These are phyloP conservation scores for Paraphaeosphaeria minitans DNA, from an alignment of 2,329 filamentous ascomycete species.

Conservation along the genomic window DNA sequence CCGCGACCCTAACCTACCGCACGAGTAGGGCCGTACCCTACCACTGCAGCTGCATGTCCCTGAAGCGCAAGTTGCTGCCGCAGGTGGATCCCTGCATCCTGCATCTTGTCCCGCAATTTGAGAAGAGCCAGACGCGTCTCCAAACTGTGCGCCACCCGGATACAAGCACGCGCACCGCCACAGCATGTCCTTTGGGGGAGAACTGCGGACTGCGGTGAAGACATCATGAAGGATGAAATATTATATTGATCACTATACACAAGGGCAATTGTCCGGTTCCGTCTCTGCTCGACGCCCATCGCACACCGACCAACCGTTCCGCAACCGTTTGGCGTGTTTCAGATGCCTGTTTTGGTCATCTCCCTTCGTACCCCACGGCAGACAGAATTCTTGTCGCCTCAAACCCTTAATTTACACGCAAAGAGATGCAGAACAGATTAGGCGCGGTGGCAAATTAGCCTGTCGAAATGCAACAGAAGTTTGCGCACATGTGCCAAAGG, in stretches of 20 bases:
- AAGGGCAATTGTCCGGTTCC: neutral
- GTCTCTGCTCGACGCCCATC: neutral
- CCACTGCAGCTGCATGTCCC: neutral
- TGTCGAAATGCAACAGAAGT: neutral
- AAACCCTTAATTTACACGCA: neutral
- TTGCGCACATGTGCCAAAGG: neutral
- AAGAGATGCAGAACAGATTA: neutral
- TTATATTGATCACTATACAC: slow-evolving; percentile 12
- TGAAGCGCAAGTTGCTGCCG: slow-evolving; percentile 8
- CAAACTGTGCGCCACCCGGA: neutral
- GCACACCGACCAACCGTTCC: slow-evolving; percentile 14
- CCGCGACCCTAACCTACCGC: too few species aligned
- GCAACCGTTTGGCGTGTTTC: slow-evolving; percentile 17
- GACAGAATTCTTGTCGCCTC: slow-evolving; percentile 10
- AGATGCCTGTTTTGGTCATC: slow-evolving; percentile 10
- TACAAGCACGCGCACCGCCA: slow-evolving; percentile 1
- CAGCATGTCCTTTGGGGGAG: neutral
- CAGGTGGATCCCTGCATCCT: slow-evolving; percentile 7
- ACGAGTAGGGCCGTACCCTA: too few species aligned
- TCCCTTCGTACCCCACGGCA: neutral
- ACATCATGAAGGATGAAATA: neutral
- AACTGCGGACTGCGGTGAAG: slow-evolving; percentile 12
- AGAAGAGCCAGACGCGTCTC: neutral
- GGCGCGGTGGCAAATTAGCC: neutral
- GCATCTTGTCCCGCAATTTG: slow-evolving; percentile 7